phyloP scores from a whole-genome alignment of 441 rosid species.

The Adansonia rubrostipa region DNA sequence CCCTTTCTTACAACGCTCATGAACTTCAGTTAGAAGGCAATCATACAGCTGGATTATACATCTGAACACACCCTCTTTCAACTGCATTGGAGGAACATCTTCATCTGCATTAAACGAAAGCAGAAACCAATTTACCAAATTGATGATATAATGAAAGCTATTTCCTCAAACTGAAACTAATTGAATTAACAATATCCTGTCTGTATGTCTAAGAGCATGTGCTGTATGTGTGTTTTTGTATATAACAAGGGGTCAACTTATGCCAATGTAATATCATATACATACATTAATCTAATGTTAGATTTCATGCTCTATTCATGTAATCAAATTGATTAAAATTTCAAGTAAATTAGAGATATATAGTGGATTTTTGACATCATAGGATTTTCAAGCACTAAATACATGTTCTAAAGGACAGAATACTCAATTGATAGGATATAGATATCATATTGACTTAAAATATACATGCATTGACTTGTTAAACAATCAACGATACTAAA shows the following conservation, averaged over 20 bases:
- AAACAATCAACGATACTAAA: background rate
- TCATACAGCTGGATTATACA: constrained; percentile 93
- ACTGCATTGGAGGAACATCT: constrained; percentile 98
- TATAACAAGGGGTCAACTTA: background rate
- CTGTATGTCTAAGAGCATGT: background rate
- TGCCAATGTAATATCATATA: background rate
- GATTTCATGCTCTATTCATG: constrained; percentile 14
- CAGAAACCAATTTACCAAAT: background rate
- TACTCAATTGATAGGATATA: no score
- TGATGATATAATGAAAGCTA: constrained; percentile 3
- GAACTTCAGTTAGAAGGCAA: constrained; percentile 97
- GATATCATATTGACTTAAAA: background rate
- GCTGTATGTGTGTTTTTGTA: background rate
- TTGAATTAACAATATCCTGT: background rate
- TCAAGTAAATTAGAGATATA: background rate
- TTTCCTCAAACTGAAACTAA: background rate
- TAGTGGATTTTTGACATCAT: background rate
- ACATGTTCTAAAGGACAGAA: background rate
- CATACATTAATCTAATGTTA: background rate
- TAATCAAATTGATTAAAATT: constrained; percentile 7
- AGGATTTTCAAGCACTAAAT: constrained; percentile 8
- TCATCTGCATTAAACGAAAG: constrained; percentile 61
- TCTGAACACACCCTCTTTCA: constrained; percentile 96
- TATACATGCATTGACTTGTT: constrained; percentile 2
- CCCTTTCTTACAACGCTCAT: constrained; percentile 99